Evolutionary conservation across 2,329 filamentous ascomycete species (phyloP).

Genomic region (Colletotrichum filicis): DNA sequence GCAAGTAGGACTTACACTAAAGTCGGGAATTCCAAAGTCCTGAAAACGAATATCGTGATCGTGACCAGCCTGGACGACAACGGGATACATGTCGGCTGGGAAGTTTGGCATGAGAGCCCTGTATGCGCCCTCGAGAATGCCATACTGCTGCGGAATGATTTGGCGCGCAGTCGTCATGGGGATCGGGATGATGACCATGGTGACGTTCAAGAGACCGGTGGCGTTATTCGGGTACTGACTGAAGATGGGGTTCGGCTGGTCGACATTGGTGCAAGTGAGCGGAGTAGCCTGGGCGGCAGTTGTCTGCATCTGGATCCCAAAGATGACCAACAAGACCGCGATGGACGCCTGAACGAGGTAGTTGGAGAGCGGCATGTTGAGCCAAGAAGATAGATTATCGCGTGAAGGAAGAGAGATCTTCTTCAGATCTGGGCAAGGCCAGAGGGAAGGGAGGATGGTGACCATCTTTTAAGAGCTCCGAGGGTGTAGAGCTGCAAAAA

Average conservation of each 20-base stretch:
- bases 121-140: slow-evolving; percentile 62
- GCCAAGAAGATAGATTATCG: slow-evolving; percentile 14
- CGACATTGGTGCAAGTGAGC: slow-evolving; percentile 23
- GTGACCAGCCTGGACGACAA: slow-evolving; percentile 59
- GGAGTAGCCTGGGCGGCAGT: slow-evolving; percentile 11
- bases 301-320: slow-evolving; percentile 24
- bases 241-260: slow-evolving; percentile 56
- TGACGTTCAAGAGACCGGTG: slow-evolving; percentile 66
- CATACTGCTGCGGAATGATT: slow-evolving; percentile 59
- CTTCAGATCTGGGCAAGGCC: slow-evolving; percentile 11
- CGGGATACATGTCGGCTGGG: slow-evolving; percentile 63
- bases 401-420: slow-evolving; percentile 1
- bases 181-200: slow-evolving; percentile 63
- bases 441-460: slow-evolving; percentile 21
- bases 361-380: slow-evolving; percentile 26
- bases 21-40: slow-evolving; percentile 54
- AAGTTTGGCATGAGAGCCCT: slow-evolving; percentile 58
- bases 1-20: slow-evolving; percentile 52
- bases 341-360: slow-evolving; percentile 31
- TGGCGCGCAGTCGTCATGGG: slow-evolving; percentile 55
- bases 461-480: slow-evolving; percentile 30
- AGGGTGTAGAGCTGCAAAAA: neutral
- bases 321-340: slow-evolving; percentile 24
- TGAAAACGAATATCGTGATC: slow-evolving; percentile 62
- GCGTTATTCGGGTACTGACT: slow-evolving; percentile 56